phyloP scores from a whole-genome alignment of 1,139 yeast genomes.

The Suhomyces ambrosiae region DNA sequence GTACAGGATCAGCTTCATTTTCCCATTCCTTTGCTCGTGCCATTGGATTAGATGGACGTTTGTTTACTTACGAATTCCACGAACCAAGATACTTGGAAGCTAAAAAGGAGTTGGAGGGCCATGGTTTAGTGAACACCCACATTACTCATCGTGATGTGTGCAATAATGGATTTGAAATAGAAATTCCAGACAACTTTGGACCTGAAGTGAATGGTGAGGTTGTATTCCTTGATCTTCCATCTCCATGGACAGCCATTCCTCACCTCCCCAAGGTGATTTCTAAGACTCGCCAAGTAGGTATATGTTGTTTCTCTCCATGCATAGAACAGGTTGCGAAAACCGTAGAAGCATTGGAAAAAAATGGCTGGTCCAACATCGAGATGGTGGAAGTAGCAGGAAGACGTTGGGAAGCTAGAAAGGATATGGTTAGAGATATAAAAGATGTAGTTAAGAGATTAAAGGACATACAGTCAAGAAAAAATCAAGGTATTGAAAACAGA shows the following conservation, averaged over 20 bases:
- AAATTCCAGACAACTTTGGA: conserved; percentile 35
- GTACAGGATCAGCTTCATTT: conserved; percentile 96
- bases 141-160: conserved; percentile 95
- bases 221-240: conserved; percentile 88
- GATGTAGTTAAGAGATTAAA: conserved; percentile 81
- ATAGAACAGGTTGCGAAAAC: conserved; percentile 94
- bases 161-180: conserved; percentile 72
- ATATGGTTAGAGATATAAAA: conserved; percentile 77
- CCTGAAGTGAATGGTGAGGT: conserved; percentile 34
- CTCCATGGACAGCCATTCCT: conserved; percentile 96
- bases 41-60: conserved; percentile 59
- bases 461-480: conserved; percentile 77
- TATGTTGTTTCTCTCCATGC: conserved; percentile 97
- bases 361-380: conserved; percentile 89
- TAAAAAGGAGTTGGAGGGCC: conserved; percentile 68
- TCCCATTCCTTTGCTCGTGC: conserved; percentile 92
- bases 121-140: conserved; percentile 53
- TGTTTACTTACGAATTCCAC: conserved; percentile 91
- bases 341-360: conserved; percentile 65
- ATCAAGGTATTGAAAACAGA: conserved; percentile 67
- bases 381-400: conserved; percentile 89
- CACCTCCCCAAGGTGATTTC: conserved; percentile 65
- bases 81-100: conserved; percentile 83
- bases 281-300: conserved; percentile 54
- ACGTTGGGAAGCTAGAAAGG: conserved; percentile 89